These are phyloP conservation scores for Akebia trifoliata DNA, from an alignment of 164 flowering plant species.

Conservation along the genomic window DNA sequence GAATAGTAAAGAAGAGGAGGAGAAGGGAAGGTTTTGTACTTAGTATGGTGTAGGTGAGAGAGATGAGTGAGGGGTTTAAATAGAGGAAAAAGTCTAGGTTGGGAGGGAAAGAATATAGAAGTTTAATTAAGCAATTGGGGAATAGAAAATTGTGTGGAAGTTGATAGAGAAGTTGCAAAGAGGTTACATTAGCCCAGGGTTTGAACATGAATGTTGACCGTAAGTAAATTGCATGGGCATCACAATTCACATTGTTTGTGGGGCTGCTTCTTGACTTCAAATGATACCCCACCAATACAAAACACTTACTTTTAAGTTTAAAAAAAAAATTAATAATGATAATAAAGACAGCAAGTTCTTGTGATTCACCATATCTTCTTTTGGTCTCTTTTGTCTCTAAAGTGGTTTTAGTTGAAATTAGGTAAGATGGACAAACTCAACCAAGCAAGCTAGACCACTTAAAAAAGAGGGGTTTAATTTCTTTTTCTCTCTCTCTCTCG, in stretches of 20 bases:
- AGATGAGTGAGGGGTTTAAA: neutral
- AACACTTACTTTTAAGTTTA: too few species aligned
- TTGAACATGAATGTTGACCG: slow-evolving; percentile 12
- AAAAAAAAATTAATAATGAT: too few species aligned
- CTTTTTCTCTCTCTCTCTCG: too few species aligned
- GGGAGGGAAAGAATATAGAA: too few species aligned
- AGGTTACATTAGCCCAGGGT: neutral
- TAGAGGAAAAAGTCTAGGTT: neutral
- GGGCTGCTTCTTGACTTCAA: slow-evolving; percentile 5
- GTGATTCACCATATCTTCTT: too few species aligned
- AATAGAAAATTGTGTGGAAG: neutral
- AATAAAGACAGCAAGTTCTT: too few species aligned
- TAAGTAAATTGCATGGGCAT: neutral
- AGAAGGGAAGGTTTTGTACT: neutral
- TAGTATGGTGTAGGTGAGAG: neutral
- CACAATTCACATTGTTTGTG: neutral
- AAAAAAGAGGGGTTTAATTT: too few species aligned
- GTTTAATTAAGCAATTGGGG: too few species aligned
- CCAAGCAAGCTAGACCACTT: too few species aligned
- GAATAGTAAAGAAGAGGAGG: neutral
- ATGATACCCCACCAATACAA: neutral
- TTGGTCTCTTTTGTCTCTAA: too few species aligned
- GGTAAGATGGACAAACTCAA: too few species aligned
- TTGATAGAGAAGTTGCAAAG: slow-evolving; percentile 5
- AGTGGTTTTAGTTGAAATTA: too few species aligned